Conservation (phyloP, 2,329 filamentous ascomycete genomes). For the Aspergillus novofumigatus region DNA sequence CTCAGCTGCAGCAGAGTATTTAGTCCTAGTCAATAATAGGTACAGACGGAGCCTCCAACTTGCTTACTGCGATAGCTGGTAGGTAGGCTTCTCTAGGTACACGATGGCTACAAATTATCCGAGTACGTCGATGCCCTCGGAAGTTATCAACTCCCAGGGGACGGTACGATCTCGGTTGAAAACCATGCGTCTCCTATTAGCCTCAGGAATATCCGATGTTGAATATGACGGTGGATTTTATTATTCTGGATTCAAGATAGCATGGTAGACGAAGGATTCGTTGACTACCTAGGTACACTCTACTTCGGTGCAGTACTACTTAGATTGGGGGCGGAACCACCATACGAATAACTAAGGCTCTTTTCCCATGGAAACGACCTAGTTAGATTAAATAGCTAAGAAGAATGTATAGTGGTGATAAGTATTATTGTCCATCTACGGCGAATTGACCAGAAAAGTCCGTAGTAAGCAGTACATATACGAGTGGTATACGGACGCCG, state of each 20-base stretch:
- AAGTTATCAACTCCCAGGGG: no score
- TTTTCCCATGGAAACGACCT: background rate
- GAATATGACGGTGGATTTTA: background rate
- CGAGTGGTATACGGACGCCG: background rate
- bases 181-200: no score
- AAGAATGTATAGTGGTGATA: background rate
- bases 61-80: background rate
- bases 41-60: background rate
- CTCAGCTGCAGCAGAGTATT: background rate
- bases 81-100: background rate
- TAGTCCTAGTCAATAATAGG: background rate
- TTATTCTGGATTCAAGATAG: background rate
- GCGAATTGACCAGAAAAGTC: no score
- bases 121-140: background rate
- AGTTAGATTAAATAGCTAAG: background rate
- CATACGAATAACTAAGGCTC: background rate
- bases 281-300: background rate
- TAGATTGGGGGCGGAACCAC: background rate
- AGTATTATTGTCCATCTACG: no score
- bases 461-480: background rate
- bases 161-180: background rate
- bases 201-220: background rate
- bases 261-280: background rate
- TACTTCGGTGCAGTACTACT: background rate
- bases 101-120: background rate